Conservation (phyloP, 2,329 filamentous ascomycete species). For the Nemania sp. region DNA sequence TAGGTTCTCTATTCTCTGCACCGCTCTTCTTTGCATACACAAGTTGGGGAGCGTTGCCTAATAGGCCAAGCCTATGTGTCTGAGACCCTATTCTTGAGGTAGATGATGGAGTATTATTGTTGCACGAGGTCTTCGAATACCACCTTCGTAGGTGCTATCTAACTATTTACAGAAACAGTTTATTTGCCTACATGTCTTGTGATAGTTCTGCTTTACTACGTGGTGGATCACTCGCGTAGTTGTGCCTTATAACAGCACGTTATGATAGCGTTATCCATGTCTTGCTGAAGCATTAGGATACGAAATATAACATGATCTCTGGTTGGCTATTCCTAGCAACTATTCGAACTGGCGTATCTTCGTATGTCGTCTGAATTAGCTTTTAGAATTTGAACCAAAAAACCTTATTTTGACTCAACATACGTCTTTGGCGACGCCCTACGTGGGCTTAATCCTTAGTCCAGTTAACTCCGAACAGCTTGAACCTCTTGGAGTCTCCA, state of each 20-base stretch:
- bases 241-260: background rate
- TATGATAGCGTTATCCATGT: background rate
- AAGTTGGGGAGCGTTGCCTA: no score
- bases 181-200: no score
- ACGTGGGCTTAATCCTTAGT: conserved; percentile 42
- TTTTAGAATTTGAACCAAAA: background rate
- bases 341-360: background rate
- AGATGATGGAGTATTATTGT: no score
- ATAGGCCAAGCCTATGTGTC: no score
- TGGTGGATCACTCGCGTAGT: no score
- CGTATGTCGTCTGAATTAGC: conserved; percentile 1
- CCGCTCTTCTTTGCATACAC: no score
- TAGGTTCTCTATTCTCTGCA: no score
- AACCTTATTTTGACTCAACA: background rate
- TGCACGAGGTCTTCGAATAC: no score
- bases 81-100: no score
- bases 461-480: conserved; percentile 74
- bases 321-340: background rate
- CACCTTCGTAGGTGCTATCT: no score
- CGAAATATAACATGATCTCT: background rate
- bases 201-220: no score
- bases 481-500: conserved; percentile 59
- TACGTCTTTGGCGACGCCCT: background rate
- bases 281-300: background rate
- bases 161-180: no score